Base-by-base conservation (phyloP, 2,329 filamentous ascomycete species). In the Neocucurbitaria cava region DNA sequence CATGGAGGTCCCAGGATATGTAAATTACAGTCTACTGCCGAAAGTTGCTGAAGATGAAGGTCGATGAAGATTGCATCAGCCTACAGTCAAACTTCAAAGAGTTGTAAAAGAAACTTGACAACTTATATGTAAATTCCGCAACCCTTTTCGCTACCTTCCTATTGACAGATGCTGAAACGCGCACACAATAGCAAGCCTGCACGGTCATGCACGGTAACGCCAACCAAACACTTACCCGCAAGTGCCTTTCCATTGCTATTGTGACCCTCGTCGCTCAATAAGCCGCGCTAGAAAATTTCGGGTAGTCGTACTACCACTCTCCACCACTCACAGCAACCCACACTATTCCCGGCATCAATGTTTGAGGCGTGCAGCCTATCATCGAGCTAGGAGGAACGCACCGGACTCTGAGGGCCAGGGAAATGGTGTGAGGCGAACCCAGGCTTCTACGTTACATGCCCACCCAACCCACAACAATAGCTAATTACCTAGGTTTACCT, bases 111-210 rank as follows among this genome's bases (percentile, higher is more conserved):
- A 23, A 23, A 24, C 40, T n/a, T 33, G n/a, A 31, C 38, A 33
- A n/a, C 13, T 8, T 51, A 45, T 58, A 62, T 62, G 59, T 50
- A 46, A 43, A 30, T 11, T 26, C 17, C 49, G 52, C 50, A 5
- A 49, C 43, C 35, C 26, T 38, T n/a, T 28, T 40, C 50, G 2
- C 42, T 44, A 23, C 36, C 31, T 46, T 30, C 23, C 55, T 62
- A 67, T 66, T 65, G 49, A 65, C 50, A 58, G 15, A 46, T 46
- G 44, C 55, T 64, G 58, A 61, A 65, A 68, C 58, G 46, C 44
- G 42, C 49, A 58, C 57, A 68, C 63, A 69, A 68, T 64, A 66
- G 58, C 60, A 65, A 64, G 56, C 49, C n/a, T n/a, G 15, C 23
- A 36, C 54, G 33, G 31, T 45, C 55, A 56, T 50, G 28, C 38